A percentile compares a stretch with the other conserved stretches of the same genome.
phyloP scores from a whole-genome alignment of 306 rosid species.

The Quercus berberidifolia region DNA sequence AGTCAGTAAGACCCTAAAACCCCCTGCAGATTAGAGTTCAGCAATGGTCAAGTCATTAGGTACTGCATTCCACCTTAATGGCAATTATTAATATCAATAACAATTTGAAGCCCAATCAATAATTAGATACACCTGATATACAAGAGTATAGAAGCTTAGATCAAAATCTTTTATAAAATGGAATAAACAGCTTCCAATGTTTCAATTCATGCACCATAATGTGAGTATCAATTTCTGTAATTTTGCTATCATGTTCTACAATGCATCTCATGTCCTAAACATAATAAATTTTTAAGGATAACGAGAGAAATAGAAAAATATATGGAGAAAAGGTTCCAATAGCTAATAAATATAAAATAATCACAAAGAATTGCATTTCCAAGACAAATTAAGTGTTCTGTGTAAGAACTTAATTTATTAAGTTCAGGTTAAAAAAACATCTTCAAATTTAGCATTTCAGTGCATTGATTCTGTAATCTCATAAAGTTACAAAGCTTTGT shows the following conservation, averaged over 20 bases:
- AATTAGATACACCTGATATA: not conserved
- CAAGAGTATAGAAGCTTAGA: not conserved
- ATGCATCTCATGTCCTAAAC: not conserved
- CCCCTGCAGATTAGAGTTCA: constrained; percentile 61
- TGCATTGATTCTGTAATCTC: too few relatives aligned
- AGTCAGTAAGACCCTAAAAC: constrained; percentile 72
- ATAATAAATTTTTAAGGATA: not conserved
- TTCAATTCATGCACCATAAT: not conserved
- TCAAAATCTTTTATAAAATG: not conserved
- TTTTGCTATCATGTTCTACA: not conserved
- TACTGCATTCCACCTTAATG: not conserved
- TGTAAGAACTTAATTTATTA: too few relatives aligned
- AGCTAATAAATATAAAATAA: not conserved
- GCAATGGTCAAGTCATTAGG: not conserved
- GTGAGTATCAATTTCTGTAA: not conserved
- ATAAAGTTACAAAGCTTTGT: too few relatives aligned
- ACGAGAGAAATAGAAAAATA: not conserved
- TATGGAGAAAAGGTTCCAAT: constrained; percentile 4
- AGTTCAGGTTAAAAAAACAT: too few relatives aligned
- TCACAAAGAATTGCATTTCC: not conserved
- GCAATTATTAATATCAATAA: not conserved
- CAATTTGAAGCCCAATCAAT: not conserved
- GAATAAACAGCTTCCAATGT: not conserved
- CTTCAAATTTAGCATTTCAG: too few relatives aligned
- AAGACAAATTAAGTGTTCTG: not conserved